Conservation (phyloP, 192 early-diverging fungal species). For the Rhizoclosmatium globosum region DNA sequence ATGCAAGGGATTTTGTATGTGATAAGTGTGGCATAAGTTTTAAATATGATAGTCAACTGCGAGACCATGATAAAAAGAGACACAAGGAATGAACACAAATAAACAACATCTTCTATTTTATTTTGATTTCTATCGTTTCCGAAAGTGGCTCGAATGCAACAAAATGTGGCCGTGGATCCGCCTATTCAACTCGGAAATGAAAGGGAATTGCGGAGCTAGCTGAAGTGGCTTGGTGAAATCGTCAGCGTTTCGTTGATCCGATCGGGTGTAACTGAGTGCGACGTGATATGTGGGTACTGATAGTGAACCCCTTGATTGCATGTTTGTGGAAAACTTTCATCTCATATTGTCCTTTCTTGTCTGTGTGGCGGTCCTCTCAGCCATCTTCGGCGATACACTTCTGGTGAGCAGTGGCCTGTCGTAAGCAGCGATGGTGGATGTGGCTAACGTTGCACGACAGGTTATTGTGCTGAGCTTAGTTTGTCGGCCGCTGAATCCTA, state of each 20-base stretch:
- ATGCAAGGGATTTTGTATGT: not conserved
- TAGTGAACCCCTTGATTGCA: not conserved
- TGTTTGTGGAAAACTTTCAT: not conserved
- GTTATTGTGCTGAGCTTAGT: slow-evolving; percentile 38
- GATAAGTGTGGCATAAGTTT: not conserved
- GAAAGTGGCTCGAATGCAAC: no score
- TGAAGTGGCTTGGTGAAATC: not conserved
- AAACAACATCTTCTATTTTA: no score
- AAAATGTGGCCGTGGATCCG: no score
- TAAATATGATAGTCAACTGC: no score
- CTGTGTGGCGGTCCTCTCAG: no score
- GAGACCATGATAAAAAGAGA: no score
- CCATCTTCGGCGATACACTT: no score
- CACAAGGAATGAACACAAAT: no score
- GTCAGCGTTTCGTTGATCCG: not conserved
- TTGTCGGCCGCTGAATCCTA: slow-evolving; percentile 49
- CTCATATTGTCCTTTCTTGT: no score
- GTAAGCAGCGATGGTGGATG: not conserved
- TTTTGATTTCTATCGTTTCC: no score
- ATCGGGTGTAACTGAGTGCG: not conserved
- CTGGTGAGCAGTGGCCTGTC: not conserved
- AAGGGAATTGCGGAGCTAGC: not conserved
- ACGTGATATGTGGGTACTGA: not conserved
- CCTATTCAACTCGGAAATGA: no score
- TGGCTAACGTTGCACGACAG: slow-evolving; percentile 36